Evolutionary conservation across 2,329 filamentous ascomycete genomes (phyloP).

Genomic region (Calycina herbarum): DNA sequence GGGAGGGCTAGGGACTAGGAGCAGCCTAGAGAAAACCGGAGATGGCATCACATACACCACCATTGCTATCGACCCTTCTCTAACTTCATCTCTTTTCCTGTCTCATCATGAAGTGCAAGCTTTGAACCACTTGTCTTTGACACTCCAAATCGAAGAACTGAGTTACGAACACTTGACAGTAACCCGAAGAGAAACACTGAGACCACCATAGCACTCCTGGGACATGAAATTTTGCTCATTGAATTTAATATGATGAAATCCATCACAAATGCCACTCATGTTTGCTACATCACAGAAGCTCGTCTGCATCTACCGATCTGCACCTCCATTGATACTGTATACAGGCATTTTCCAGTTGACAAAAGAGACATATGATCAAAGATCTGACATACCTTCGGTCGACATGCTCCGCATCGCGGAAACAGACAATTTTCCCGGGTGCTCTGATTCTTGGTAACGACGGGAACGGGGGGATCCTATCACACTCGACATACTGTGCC

Average conservation of each 20-base stretch:
- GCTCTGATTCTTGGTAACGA: not conserved
- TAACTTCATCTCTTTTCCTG: not conserved
- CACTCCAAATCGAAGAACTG: not conserved
- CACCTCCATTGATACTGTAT: not conserved
- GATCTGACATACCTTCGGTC: not conserved
- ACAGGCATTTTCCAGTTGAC: not conserved
- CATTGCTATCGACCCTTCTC: not conserved
- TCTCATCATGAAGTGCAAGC: not conserved
- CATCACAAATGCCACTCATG: not conserved
- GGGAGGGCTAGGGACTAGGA: not conserved
- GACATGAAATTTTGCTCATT: not conserved
- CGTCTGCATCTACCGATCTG: not conserved
- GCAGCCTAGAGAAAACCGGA: not conserved
- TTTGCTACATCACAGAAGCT: not conserved
- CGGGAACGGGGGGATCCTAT: not conserved
- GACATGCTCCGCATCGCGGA: not conserved
- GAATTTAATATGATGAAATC: not conserved
- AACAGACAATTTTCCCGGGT: not conserved
- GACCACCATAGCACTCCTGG: not conserved
- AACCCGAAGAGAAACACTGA: not conserved
- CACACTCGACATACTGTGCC: not conserved
- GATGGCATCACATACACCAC: not conserved
- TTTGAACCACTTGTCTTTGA: not conserved
- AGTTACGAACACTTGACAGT: not conserved
- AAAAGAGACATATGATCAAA: not conserved